Evolutionary conservation across 371 early-diverging fungal genomes (phyloP).

Genomic region (Coemansia sp.): DNA sequence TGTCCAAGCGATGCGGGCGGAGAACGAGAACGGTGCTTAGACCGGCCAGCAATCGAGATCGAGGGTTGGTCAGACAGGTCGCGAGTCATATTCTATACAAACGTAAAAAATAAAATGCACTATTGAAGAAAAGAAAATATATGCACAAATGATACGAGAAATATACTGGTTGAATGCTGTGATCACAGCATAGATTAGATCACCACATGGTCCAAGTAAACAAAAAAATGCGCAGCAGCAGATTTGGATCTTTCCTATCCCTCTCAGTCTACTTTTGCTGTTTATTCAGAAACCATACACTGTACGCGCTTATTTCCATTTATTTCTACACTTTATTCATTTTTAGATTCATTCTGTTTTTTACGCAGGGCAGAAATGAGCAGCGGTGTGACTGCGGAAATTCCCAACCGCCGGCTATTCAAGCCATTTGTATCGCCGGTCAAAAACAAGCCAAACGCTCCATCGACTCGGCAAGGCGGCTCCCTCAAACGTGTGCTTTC

Average conservation of each 20-base stretch:
- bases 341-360: too few species aligned
- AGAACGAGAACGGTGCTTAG: not conserved
- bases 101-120: not conserved
- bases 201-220: not conserved
- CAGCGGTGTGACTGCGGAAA: constrained; percentile 26
- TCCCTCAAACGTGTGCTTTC: constrained; percentile 37
- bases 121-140: not conserved
- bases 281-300: not conserved
- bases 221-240: not conserved
- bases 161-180: not conserved
- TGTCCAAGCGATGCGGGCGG: not conserved
- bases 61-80: too few species aligned
- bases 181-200: not conserved
- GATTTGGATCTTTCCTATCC: not conserved
- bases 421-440: constrained; percentile 45
- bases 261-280: not conserved
- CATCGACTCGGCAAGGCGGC: not conserved
- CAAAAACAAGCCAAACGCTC: constrained; percentile 5
- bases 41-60: constrained; percentile 14
- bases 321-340: not conserved
- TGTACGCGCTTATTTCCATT: not conserved
- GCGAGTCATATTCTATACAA: too few species aligned
- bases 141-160: too few species aligned
- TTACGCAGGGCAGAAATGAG: constrained; percentile 1
- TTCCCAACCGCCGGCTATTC: constrained; percentile 35